Evolutionary conservation across 1,139 yeast genomes (phyloP), one percentile per base, ranked within the genome.

Genomic region (Ogataea hybrid): DNA sequence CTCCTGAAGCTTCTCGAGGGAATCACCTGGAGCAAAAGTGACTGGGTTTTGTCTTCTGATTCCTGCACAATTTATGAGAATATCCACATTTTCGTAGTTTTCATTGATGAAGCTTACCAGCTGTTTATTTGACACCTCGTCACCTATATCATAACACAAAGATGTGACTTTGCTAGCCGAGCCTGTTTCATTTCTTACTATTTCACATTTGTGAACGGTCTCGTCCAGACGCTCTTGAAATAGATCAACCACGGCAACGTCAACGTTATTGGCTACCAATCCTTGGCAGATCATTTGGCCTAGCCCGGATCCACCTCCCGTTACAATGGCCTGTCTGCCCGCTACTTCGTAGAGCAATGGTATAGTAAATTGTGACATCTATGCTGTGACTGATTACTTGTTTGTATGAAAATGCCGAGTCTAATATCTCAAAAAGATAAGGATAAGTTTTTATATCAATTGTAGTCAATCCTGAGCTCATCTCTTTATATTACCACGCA

Each of bases 51-150:
- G 56, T 32, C 52, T 48, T 28, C 54, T 17, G 10, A 52, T 48
- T 20, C 54, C 74, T 73, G 34, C 69, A 42, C 55, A 51, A 27
- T 51, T 50, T 28, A 52, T 42, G 6, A 52, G 39, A 18, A 52
- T 52, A 29, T 52, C 56, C 14, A 52, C 51, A 17, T 32, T 32
- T 18, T 49, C 50, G 31, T 51, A 51, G 30, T 49, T 35, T 6
- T 12, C 27, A 23, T 52, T 51, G 44, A 52, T 48, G 18, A 36
- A 22, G 1, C 45, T 42, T 16, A 51, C 56, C n/a, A 52, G 37
- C 7, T 31, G 39, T 18, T 41, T 43, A 39, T 52, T 52, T n/a
- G 55, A 51, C 5, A 31, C 28, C 29, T 48, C 52, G 37, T 43
- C 25, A 3, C 55, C 56, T 29, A 52, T 44, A 32, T 51, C 52